phyloP scores from a whole-genome alignment of 257 asterid species.

The Capsicum rhomboideum region DNA sequence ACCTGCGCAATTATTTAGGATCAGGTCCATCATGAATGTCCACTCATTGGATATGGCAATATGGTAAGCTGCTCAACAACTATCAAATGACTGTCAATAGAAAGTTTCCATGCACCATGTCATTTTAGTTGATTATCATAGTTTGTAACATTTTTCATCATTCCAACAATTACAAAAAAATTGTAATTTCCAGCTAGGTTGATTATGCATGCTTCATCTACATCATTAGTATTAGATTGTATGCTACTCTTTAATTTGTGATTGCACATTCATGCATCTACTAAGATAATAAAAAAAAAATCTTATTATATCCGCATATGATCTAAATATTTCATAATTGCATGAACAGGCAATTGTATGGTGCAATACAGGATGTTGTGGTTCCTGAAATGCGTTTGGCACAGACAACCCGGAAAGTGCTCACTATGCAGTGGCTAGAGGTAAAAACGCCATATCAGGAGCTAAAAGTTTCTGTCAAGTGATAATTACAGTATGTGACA shows the following conservation, averaged over 20 bases:
- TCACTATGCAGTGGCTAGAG: conserved; percentile 94
- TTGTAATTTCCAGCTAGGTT: not conserved
- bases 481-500: not conserved
- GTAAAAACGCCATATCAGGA: conserved; percentile 27
- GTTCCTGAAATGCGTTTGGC: conserved; percentile 77
- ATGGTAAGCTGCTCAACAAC: not conserved
- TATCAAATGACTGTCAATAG: not conserved
- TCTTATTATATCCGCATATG: not conserved
- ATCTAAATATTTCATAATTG: not conserved
- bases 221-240: not conserved
- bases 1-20: not conserved
- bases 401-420: conserved; percentile 80
- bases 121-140: not conserved
- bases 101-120: not conserved
- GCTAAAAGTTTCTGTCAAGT: not conserved
- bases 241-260: not conserved
- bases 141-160: not conserved
- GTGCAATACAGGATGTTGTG: conserved; percentile 70
- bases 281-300: not conserved
- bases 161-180: not conserved
- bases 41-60: not conserved
- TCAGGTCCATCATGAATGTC: not conserved
- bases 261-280: not conserved
- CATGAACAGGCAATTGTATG: conserved; percentile 69
- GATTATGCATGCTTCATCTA: not conserved